Evolutionary conservation across 2,329 filamentous ascomycete species (phyloP), one percentile per base, ranked within the genome.

Genomic region (Passalora sequoiae): DNA sequence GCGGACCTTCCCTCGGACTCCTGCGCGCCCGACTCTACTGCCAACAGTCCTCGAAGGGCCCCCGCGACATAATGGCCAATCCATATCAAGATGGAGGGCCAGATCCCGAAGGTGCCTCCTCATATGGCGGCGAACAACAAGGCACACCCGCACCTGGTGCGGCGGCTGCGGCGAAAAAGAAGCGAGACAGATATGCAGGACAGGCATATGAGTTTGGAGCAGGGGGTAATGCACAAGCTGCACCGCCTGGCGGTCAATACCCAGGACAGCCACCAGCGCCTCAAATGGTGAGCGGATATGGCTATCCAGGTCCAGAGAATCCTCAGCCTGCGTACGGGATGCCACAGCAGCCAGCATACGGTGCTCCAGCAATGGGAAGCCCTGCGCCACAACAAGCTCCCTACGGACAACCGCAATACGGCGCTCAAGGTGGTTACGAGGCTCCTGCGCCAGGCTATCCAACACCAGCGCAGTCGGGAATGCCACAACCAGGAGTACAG

Each of bases 181-280:
- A 94, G 78, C 80, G 89, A 73, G 84, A 86, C n/a, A 22, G 33
- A 44, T 97, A 97, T 72, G 92, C 92, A 42, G 87, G 87, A 44
- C 86, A 94, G 67, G 91, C 91, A 33, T 98, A 94, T 67, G 91
- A 94, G 47, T 92, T 97, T 59, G 88, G 86, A 38, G 77, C 79
- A 38, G 92, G 91, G 59, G 86, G 86, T 61, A 97, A 97, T 75
- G 58, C 67, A 69, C 63, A 60, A 66, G 54, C 60, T 67, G 52
- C 59, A 55, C 53, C 59, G 17, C 49, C 81, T 69, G 66, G 75
- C 12, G 51, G 47, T 17, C 49, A 47, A 68, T 62, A 67, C 65
- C 54, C 68, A 66, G 56, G 67, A 65, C 48, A 68, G 63, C 46
- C 69, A 66, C 17, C 33, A n/a, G 33, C 33, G 17, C 51, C 59